Conservation (phyloP, 495 filamentous ascomycete species). For the Neurospora hispaniola region DNA sequence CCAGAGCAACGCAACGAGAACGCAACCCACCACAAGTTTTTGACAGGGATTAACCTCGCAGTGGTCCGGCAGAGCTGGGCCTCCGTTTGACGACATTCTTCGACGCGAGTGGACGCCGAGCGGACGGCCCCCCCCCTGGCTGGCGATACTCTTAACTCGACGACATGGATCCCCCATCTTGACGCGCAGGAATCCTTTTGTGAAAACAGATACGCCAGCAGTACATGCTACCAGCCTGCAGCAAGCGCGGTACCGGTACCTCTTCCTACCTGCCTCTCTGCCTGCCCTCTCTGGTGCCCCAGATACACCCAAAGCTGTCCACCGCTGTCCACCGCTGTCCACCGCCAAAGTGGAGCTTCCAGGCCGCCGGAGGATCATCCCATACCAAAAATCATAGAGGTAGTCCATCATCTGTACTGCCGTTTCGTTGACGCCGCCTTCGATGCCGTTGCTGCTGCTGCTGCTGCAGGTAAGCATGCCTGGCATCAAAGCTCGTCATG, state of each 20-base stretch:
- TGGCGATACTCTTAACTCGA: conserved; percentile 13
- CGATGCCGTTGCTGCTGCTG: not conserved
- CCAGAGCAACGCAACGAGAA: not conserved
- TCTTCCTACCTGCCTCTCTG: conserved; percentile 1
- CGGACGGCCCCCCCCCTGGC: not conserved
- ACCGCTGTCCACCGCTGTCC: conserved; percentile 1
- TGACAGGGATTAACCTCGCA: conserved; percentile 26
- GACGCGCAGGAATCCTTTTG: conserved; percentile 12
- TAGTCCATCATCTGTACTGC: not conserved
- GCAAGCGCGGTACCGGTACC: conserved; percentile 18
- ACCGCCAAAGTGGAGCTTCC: conserved; percentile 1
- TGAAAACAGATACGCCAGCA: conserved; percentile 17
- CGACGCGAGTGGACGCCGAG: conserved; percentile 11
- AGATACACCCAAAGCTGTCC: conserved; percentile 13
- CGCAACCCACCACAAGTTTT: conserved; percentile 20
- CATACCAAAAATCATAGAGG: not conserved
- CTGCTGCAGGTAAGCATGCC: not conserved
- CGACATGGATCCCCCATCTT: conserved; percentile 25
- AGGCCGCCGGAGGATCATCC: not conserved
- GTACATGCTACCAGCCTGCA: conserved; percentile 5
- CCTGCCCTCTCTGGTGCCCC: not conserved
- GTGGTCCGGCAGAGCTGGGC: conserved; percentile 7
- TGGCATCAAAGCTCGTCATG: conserved; percentile 1
- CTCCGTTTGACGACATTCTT: conserved; percentile 21
- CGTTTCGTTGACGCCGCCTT: not conserved